These are phyloP conservation scores for Geotrichum bryndzae DNA, from an alignment of 1,139 yeast genomes.

Conservation along the genomic window DNA sequence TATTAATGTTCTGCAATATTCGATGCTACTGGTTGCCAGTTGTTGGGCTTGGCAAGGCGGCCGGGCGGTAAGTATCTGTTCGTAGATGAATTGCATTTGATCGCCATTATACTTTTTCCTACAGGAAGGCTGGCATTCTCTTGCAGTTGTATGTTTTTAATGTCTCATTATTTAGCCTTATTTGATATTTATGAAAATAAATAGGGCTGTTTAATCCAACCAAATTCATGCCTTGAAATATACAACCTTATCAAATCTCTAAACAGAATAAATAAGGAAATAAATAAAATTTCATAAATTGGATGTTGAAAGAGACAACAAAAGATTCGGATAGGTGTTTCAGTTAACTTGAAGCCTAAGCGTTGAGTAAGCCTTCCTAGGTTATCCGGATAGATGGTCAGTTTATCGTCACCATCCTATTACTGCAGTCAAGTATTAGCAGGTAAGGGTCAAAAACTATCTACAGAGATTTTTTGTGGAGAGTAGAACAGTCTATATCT, in stretches of 20 bases:
- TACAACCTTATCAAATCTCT: no score
- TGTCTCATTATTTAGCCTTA: background rate
- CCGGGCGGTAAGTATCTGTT: background rate
- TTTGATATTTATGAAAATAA: no score
- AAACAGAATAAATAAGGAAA: no score
- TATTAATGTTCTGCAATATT: background rate
- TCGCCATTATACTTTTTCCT: background rate
- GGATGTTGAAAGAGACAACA: no score
- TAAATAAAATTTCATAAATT: no score
- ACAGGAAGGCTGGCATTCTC: background rate
- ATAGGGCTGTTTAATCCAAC: no score
- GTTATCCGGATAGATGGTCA: background rate
- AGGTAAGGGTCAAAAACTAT: background rate
- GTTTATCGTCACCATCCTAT: background rate
- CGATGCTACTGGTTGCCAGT: background rate
- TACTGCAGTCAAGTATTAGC: background rate
- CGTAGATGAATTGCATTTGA: background rate
- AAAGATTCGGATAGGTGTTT: no score
- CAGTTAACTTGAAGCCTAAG: background rate
- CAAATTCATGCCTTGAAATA: no score
- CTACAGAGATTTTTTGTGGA: background rate
- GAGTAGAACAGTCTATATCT: background rate
- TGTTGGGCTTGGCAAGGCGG: background rate
- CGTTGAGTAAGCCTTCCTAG: background rate
- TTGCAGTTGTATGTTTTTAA: background rate